phyloP scores from a whole-genome alignment of 306 rosid species.

The Glycine tomentella region DNA sequence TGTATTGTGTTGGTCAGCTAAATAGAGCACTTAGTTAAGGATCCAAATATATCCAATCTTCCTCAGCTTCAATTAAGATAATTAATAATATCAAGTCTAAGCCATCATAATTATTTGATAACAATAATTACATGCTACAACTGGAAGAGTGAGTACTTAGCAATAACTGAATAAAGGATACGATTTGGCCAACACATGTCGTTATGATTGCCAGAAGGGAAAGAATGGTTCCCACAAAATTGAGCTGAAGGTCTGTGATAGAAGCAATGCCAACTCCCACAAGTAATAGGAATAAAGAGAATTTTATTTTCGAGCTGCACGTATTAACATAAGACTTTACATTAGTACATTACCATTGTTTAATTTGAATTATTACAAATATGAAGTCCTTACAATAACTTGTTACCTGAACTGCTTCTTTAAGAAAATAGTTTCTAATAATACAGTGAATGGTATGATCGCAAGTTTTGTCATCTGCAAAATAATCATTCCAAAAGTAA shows the following conservation, averaged over 20 bases:
- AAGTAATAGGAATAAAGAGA: constrained; percentile 76
- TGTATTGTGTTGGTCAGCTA: constrained; percentile 98
- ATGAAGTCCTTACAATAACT: background rate
- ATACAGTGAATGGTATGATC: constrained; percentile 93
- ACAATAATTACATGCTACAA: constrained; percentile 30
- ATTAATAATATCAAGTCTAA: constrained; percentile 1
- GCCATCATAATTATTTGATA: constrained; percentile 1
- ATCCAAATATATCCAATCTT: constrained; percentile 22
- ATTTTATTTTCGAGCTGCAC: constrained; percentile 83
- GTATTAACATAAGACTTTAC: constrained; percentile 12
- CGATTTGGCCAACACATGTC: constrained; percentile 96
- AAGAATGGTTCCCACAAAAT: constrained; percentile 74
- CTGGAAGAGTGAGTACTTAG: constrained; percentile 27
- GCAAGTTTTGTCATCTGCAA: constrained; percentile 99
- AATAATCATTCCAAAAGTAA: constrained; percentile 10
- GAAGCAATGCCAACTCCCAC: constrained; percentile 98
- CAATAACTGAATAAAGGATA: constrained; percentile 55
- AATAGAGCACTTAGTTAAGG: constrained; percentile 62
- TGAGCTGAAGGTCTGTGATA: constrained; percentile 97
- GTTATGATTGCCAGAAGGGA: constrained; percentile 93
- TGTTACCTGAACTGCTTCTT: constrained; percentile 91
- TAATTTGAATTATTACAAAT: constrained; percentile 10
- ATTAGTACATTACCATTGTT: background rate
- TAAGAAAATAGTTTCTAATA: constrained; percentile 80
- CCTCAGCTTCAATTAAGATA: background rate